These are phyloP conservation scores for Saturnispora dispora DNA, from an alignment of 805 yeast genomes.

Conservation along the genomic window DNA sequence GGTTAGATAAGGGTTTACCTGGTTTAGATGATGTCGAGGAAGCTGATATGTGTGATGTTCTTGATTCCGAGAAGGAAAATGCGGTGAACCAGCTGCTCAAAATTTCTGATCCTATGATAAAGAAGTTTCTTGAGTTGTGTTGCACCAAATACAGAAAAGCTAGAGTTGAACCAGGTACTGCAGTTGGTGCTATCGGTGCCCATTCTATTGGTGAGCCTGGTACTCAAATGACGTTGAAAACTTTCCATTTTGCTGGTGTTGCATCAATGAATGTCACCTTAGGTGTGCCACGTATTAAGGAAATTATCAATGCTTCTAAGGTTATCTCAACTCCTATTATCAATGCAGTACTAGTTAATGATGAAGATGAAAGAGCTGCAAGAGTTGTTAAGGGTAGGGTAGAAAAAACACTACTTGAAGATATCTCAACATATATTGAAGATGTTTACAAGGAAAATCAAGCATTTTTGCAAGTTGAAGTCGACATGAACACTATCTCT, in stretches of 20 bases:
- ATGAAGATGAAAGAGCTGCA: slow-evolving; percentile 93
- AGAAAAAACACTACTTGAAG: slow-evolving; percentile 82
- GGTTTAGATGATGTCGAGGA: slow-evolving; percentile 34
- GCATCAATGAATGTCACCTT: slow-evolving; percentile 98
- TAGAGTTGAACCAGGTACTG: slow-evolving; percentile 97
- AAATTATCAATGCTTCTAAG: slow-evolving; percentile 95
- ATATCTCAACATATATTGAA: slow-evolving; percentile 81
- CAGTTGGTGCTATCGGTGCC: slow-evolving; percentile 99
- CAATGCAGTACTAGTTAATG: slow-evolving; percentile 86
- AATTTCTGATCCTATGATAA: slow-evolving; percentile 52
- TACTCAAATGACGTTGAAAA: slow-evolving; percentile 90
- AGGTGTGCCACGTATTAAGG: slow-evolving; percentile 99
- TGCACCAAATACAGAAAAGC: slow-evolving; percentile 78
- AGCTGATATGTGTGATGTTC: slow-evolving; percentile 13
- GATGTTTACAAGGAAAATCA: slow-evolving; percentile 81
- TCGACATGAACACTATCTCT: slow-evolving; percentile 80
- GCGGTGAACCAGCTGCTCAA: slow-evolving; percentile 59
- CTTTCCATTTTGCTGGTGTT: slow-evolving; percentile 91
- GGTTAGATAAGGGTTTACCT: slow-evolving; percentile 43
- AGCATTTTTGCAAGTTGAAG: slow-evolving; percentile 71
- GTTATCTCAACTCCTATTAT: slow-evolving; percentile 93
- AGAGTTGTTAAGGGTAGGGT: slow-evolving; percentile 96
- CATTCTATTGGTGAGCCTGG: slow-evolving; percentile 99
- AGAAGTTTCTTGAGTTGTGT: slow-evolving; percentile 64
- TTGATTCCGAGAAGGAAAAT: slow-evolving; percentile 25